phyloP scores from a whole-genome alignment of 108 stramenopile species.

The Nitzschia sp. region DNA sequence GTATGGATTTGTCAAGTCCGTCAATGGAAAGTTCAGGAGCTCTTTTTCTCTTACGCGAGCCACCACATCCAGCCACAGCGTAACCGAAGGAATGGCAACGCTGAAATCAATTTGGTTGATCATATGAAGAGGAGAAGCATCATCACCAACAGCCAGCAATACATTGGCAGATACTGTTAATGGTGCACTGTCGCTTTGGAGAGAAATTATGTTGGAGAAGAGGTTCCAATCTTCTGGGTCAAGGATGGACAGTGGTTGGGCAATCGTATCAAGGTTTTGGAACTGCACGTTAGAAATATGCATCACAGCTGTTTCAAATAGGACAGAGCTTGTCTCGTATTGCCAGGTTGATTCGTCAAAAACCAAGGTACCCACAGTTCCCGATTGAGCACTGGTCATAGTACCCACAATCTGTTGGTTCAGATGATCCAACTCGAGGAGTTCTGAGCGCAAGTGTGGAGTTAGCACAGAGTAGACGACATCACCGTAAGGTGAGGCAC shows the following conservation, averaged over 20 bases:
- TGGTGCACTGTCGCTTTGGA: background rate
- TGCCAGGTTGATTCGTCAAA: background rate
- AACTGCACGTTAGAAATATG: slow-evolving; percentile 25
- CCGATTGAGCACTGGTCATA: slow-evolving; percentile 33
- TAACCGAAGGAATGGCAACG: slow-evolving; percentile 28
- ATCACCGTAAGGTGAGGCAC: slow-evolving; percentile 33
- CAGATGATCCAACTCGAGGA: slow-evolving; percentile 7
- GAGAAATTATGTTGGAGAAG: slow-evolving; percentile 9
- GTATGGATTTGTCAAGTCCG: slow-evolving; percentile 52
- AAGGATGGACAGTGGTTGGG: slow-evolving; percentile 13
- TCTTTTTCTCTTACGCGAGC: slow-evolving; percentile 41
- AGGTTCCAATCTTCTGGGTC: slow-evolving; percentile 16
- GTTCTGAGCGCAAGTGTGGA: slow-evolving; percentile 20
- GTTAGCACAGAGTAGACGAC: slow-evolving; percentile 29
- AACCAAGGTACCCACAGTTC: slow-evolving; percentile 6
- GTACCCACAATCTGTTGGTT: slow-evolving; percentile 17
- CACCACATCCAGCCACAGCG: slow-evolving; percentile 25
- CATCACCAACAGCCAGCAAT: slow-evolving; percentile 46
- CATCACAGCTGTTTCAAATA: slow-evolving; percentile 22
- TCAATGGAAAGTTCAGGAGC: slow-evolving; percentile 61
- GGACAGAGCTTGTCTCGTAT: slow-evolving; percentile 2
- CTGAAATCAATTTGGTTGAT: slow-evolving; percentile 38
- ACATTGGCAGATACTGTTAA: slow-evolving; percentile 17
- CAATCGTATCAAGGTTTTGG: slow-evolving; percentile 24
- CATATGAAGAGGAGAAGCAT: slow-evolving; percentile 46